A percentile compares a stretch with the other conserved stretches of the same genome.
These are phyloP conservation scores for Colletotrichum simmondsii DNA, from an alignment of 2,329 filamentous ascomycete genomes.

Conservation along the genomic window DNA sequence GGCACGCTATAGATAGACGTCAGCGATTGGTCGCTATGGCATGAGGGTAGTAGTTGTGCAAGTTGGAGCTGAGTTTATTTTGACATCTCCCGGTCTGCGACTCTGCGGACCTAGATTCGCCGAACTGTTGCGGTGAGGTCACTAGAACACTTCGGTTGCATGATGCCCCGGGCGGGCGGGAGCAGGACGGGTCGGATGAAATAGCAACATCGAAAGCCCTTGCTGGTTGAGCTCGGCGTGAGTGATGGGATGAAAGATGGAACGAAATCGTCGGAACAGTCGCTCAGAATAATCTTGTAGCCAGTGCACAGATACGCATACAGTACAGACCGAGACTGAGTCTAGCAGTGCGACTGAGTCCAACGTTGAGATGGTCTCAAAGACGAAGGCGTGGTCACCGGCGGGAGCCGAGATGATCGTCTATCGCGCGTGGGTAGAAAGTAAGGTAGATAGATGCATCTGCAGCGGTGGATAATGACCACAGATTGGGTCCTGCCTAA, in stretches of 20 bases:
- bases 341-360: no score
- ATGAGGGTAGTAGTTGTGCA: no score
- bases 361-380: no score
- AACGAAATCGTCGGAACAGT: background rate
- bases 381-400: no score
- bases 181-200: background rate
- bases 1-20: no score
- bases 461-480: background rate
- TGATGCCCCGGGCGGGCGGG: background rate
- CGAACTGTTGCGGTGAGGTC: conserved; percentile 6
- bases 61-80: conserved; percentile 2
- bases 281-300: background rate
- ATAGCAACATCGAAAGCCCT: background rate
- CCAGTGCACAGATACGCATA: background rate
- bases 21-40: no score
- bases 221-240: background rate
- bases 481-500: background rate
- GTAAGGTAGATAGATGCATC: background rate
- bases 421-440: background rate
- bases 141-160: background rate
- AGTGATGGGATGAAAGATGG: background rate
- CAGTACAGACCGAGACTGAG: background rate
- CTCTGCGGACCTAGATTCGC: background rate
- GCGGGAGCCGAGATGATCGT: background rate
- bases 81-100: background rate